These are phyloP conservation scores for Fusarium sp. DNA, from an alignment of 2,329 filamentous ascomycete genomes.

Conservation along the genomic window DNA sequence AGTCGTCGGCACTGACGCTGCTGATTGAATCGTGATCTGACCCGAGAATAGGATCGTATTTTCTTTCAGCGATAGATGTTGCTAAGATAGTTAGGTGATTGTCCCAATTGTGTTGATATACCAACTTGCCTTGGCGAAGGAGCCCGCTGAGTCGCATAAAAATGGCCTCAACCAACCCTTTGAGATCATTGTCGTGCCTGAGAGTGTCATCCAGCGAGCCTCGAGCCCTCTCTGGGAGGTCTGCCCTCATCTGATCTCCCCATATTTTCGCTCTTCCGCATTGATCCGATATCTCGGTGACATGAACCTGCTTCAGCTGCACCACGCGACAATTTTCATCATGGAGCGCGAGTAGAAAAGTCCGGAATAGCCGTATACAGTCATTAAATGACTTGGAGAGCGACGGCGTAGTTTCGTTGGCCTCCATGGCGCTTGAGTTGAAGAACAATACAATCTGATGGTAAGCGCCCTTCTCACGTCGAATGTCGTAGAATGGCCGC, in stretches of 20 bases:
- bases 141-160: neutral
- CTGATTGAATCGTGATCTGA: neutral
- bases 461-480: neutral
- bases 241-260: neutral
- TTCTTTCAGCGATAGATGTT: neutral
- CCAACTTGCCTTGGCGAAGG: neutral
- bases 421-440: neutral
- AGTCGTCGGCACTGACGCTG: neutral
- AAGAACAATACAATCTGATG: neutral
- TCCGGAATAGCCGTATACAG: neutral
- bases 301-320: neutral
- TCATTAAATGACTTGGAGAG: neutral
- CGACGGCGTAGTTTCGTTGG: neutral
- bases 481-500: neutral
- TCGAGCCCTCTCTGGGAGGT: neutral
- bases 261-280: neutral
- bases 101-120: neutral
- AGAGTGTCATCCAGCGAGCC: neutral
- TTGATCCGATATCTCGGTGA: neutral
- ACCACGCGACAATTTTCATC: neutral
- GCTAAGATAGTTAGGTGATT: neutral
- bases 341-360: neutral
- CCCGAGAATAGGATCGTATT: neutral
- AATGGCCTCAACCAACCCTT: neutral
- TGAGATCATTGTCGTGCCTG: neutral